Base-by-base conservation (phyloP, 2,329 filamentous ascomycete genomes). In the Domatiomyces catenatus region DNA sequence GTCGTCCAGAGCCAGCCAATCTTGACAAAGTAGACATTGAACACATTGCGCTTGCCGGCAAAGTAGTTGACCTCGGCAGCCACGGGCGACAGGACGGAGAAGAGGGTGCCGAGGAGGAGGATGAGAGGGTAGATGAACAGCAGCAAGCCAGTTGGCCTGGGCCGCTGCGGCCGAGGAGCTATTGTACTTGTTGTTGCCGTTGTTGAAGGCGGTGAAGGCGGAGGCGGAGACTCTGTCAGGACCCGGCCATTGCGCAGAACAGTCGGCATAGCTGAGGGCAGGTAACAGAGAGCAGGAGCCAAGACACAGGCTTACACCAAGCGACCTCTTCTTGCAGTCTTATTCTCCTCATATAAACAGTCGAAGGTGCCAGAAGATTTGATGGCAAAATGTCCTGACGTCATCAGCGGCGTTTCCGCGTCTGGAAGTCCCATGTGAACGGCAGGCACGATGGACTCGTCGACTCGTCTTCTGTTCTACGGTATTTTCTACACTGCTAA, bases 1-100 rank as follows among this genome's bases (percentile, higher is more conserved):
- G 85, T 88, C 26, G 86, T 81, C 92, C 92, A 98, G 47, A 82
- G 77, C 92, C 92, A 98, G 54, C 90, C 90, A 49, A 85, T 75
- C 73, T 98, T 98, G 62, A 98, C 92, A 63, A 96, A 98, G 61
- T 88, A 77, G 46, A 84, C 67, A 64, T 98, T 98, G 76, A 96
- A 84, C 48, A 95, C 60, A 69, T 98, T 98, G 66, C 80, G 76
- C 69, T 98, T 98, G 60, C 83, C 83, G 46, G 92, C 90, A 66
- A 98, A 98, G 72, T 96, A 98, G 64, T 71, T 72, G 12, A 53
- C 53, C 17, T 48, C 46, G 65, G 67, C 44, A 79, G 81, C 8
- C 80, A 79, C 71, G 1, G 88, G 88, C 17, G 87, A 89, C 48
- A 96, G 68, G 36, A 79, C 69, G 45, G 83, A 83, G 74, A 86